These are phyloP conservation scores for Lasiodiplodia sp. DNA, from an alignment of 2,329 filamentous ascomycete genomes.

Conservation along the genomic window DNA sequence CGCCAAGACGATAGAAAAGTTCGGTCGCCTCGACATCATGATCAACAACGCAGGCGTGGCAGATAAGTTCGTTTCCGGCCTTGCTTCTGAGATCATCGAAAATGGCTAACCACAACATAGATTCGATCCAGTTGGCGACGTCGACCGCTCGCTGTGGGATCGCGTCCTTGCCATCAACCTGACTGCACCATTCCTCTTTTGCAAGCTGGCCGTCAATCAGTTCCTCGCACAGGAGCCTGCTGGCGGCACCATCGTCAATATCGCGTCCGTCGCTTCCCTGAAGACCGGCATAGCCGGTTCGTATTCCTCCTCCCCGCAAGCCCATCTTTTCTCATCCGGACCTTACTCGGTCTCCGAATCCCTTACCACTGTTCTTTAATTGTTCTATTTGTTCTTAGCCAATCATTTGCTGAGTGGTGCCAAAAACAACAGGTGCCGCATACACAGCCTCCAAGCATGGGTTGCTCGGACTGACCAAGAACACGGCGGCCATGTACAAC, in stretches of 20 bases:
- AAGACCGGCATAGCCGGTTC: constrained; percentile 16
- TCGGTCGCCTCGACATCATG: constrained; percentile 61
- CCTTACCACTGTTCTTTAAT: too few relatives aligned
- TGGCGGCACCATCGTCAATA: constrained; percentile 61
- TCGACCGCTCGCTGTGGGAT: constrained; percentile 59
- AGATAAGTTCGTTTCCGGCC: constrained; percentile 45
- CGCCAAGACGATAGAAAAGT: constrained; percentile 35
- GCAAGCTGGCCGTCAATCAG: constrained; percentile 58
- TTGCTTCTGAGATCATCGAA: background rate
- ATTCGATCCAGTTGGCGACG: constrained; percentile 60
- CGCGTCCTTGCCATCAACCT: constrained; percentile 64
- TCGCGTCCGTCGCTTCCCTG: constrained; percentile 39
- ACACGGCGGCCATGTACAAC: constrained; percentile 56
- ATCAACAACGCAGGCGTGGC: constrained; percentile 66
- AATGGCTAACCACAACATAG: background rate
- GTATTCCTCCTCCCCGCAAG: background rate
- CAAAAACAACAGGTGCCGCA: constrained; percentile 44
- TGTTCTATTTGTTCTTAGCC: too few relatives aligned
- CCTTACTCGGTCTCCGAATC: too few relatives aligned
- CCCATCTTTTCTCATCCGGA: background rate
- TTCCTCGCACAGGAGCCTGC: constrained; percentile 51
- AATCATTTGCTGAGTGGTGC: background rate
- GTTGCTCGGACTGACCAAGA: constrained; percentile 56
- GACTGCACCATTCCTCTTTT: constrained; percentile 62
- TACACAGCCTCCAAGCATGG: constrained; percentile 57